Conservation (phyloP, 108 stramenopile species). For the Nitzschia putrida region DNA sequence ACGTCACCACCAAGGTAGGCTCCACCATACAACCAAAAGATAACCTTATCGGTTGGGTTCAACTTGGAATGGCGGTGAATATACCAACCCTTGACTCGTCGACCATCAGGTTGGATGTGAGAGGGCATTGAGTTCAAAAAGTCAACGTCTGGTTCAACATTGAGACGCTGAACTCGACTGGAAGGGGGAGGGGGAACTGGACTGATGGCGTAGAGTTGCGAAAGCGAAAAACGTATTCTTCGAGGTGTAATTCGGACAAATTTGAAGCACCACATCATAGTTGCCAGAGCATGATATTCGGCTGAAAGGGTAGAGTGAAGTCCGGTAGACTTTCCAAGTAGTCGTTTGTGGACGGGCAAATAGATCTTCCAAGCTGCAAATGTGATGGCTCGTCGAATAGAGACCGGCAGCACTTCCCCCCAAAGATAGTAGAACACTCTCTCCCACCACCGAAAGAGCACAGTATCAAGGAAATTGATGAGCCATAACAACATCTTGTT, state of each 20-base stretch:
- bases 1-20: conserved; percentile 75
- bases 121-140: conserved; percentile 14
- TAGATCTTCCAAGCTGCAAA: conserved; percentile 63
- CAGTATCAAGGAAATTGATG: conserved; percentile 27
- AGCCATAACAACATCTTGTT: conserved; percentile 29
- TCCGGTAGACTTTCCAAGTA: conserved; percentile 57
- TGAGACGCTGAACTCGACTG: conserved; percentile 3
- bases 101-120: conserved; percentile 27
- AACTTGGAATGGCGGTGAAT: conserved; percentile 40
- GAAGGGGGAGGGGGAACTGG: conserved; percentile 4
- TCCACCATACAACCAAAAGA: conserved; percentile 83
- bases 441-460: conserved; percentile 47
- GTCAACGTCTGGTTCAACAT: conserved; percentile 1
- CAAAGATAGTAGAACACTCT: conserved; percentile 47
- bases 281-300: conserved; percentile 81
- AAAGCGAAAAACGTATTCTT: conserved; percentile 70
- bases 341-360: conserved; percentile 55
- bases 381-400: conserved; percentile 45
- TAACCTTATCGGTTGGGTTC: conserved; percentile 48
- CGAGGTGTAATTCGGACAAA: conserved; percentile 63
- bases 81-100: conserved; percentile 58
- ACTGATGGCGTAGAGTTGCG: conserved; percentile 59
- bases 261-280: conserved; percentile 67
- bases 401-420: conserved; percentile 48
- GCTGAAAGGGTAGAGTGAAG: conserved; percentile 53